Evolutionary conservation across 2,329 filamentous ascomycete genomes (phyloP).

Genomic region (Exophiala oligosperma): DNA sequence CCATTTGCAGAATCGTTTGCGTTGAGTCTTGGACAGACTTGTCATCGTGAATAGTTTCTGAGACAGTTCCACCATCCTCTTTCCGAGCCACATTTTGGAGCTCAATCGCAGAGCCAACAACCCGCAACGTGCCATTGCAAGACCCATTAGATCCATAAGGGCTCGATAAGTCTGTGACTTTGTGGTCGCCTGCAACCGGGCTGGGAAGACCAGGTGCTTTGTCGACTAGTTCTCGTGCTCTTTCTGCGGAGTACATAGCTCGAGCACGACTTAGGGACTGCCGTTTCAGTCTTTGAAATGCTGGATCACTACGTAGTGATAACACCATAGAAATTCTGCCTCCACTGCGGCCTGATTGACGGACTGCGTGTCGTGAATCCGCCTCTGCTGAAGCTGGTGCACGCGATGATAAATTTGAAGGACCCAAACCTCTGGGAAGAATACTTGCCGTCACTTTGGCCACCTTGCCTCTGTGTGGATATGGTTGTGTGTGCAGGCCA

Average conservation of each 20-base stretch:
- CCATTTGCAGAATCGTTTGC: slow-evolving; percentile 61
- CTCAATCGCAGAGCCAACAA: not conserved
- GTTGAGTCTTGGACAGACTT: slow-evolving; percentile 37
- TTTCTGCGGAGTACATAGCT: slow-evolving; percentile 8
- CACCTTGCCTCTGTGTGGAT: not conserved
- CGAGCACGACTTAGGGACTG: slow-evolving; percentile 19
- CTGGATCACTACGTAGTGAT: slow-evolving; percentile 1
- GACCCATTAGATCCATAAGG: too few species aligned
- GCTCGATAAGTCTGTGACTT: too few species aligned
- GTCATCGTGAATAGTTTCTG: not conserved
- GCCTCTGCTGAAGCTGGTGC: too few species aligned
- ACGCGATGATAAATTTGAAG: too few species aligned
- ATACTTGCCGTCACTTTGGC: not conserved
- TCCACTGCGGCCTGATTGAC: too few species aligned
- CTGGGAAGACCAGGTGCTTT: not conserved
- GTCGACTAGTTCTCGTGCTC: too few species aligned
- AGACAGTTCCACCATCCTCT: too few species aligned
- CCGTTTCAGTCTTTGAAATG: slow-evolving; percentile 14
- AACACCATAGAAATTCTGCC: slow-evolving; percentile 1
- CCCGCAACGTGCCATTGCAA: too few species aligned
- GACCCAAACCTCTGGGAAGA: not conserved
- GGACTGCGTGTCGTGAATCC: too few species aligned
- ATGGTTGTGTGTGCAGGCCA: too few species aligned
- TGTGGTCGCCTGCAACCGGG: too few species aligned
- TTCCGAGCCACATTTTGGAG: not conserved